Evolutionary conservation across 2,329 filamentous ascomycete species (phyloP), one percentile per base, ranked within the genome.

Genomic region (Penicillium nordicum): DNA sequence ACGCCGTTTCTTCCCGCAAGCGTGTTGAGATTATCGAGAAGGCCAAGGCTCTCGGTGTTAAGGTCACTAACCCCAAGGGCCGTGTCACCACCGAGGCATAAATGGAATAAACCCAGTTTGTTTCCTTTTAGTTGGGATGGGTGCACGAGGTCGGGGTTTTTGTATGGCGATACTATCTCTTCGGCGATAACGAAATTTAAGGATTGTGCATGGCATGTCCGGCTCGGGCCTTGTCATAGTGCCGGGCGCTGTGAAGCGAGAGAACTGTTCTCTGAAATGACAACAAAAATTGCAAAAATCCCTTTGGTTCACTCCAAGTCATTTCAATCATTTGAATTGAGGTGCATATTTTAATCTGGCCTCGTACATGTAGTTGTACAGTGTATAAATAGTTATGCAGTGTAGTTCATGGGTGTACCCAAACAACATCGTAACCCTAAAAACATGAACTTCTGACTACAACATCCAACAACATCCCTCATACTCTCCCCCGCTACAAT

Each of bases 11-110:
- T 64, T 96, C 94, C 77, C 86, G 93, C 82, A 99, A 99, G 90
- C 88, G 94, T 81, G 88, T 99, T 80, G 92, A 97, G 76, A 99
- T 99, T 82, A 87, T 99, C 74, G 85, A 90, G 76, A 90, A 93
- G 80, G 94, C 94, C 68, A 97, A 97, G 90, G 88, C 96, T 82
- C 84, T 99, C 76, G 91, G 92, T 77, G 94, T 99, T 79, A 99
- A 99, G 90, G 93, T 99, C 79, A 99, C 94, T 78, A 99, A 99
- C 86, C 81, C 90, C 82, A 96, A 97, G 90, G 94, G 92, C 77
- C 95, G 93, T 86, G 89, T 99, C 79, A 96, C 93, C 73, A 96
- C 92, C 72, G 94, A 99, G 87, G 83, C 84, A 72, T 87, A 83
- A 73, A 73, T 69, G 70, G 67, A 69, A 75, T 84, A 68, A 91